These are phyloP conservation scores for Pichia pseudocactophila DNA, from an alignment of 805 yeast genomes.

Conservation along the genomic window DNA sequence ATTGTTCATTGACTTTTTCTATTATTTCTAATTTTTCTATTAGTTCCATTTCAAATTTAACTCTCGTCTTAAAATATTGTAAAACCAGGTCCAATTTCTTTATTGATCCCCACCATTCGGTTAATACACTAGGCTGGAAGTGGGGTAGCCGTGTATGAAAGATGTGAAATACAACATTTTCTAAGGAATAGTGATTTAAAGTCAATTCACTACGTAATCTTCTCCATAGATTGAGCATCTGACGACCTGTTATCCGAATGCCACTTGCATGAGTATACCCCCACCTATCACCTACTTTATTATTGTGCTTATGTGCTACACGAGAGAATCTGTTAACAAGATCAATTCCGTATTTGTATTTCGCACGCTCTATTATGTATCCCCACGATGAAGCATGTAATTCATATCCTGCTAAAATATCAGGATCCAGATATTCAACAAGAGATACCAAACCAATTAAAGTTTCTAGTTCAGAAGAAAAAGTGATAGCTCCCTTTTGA, in stretches of 20 bases:
- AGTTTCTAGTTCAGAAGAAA: constrained; percentile 48
- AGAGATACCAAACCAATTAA: constrained; percentile 44
- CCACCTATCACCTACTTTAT: constrained; percentile 62
- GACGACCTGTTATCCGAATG: constrained; percentile 67
- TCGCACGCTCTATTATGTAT: constrained; percentile 61
- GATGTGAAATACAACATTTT: constrained; percentile 61
- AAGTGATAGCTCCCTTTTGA: not conserved
- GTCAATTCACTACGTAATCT: constrained; percentile 52
- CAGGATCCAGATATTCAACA: constrained; percentile 70
- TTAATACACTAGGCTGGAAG: constrained; percentile 40
- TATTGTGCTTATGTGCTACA: constrained; percentile 38
- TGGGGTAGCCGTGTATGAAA: constrained; percentile 63
- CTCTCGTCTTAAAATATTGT: constrained; percentile 38
- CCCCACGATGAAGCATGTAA: constrained; percentile 85
- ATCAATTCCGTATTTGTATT: constrained; percentile 38
- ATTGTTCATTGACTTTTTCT: constrained; percentile 67
- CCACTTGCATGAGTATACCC: constrained; percentile 73
- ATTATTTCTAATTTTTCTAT: constrained; percentile 58
- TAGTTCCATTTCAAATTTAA: constrained; percentile 37
- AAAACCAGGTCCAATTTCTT: constrained; percentile 28
- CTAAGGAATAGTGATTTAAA: constrained; percentile 62
- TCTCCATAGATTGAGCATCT: constrained; percentile 81
- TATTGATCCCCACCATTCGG: constrained; percentile 34
- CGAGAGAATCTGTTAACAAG: constrained; percentile 55
- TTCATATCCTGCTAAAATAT: constrained; percentile 80